Evolutionary conservation across 2,329 filamentous ascomycete species (phyloP).

Genomic region (Aspergillus fructus): DNA sequence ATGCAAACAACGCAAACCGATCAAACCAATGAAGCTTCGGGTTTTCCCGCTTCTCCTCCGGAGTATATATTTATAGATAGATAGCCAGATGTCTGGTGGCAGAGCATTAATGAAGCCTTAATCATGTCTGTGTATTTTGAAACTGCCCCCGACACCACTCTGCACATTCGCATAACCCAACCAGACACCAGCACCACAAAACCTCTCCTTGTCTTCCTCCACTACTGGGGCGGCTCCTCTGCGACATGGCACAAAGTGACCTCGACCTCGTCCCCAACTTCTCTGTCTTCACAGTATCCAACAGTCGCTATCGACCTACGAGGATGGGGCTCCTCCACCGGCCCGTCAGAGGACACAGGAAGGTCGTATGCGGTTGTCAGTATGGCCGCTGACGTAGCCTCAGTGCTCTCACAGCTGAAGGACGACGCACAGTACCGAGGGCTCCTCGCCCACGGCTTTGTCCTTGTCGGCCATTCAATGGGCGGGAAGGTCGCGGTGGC

Average conservation of each 20-base stretch:
- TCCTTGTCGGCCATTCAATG: slow-evolving; percentile 43
- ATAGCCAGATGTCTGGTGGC: too few species aligned
- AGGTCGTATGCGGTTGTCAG: slow-evolving; percentile 25
- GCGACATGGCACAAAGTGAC: slow-evolving; percentile 32
- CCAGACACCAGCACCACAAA: background rate
- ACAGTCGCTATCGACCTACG: slow-evolving; percentile 35
- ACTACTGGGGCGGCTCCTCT: slow-evolving; percentile 42
- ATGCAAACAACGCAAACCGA: background rate
- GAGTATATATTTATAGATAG: too few species aligned
- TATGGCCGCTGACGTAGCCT: slow-evolving; percentile 22
- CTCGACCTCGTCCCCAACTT: slow-evolving; percentile 16
- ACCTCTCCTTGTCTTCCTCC: slow-evolving; percentile 34
- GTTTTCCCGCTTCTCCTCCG: background rate
- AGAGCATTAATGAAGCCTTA: background rate
- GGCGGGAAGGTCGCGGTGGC: slow-evolving; percentile 40
- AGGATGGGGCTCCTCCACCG: background rate
- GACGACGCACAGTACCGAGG: slow-evolving; percentile 20
- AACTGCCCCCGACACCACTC: slow-evolving; percentile 3
- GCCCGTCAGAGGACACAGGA: background rate
- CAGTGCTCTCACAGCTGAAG: slow-evolving; percentile 10
- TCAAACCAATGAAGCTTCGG: background rate
- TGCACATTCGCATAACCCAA: slow-evolving; percentile 13
- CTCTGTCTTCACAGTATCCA: slow-evolving; percentile 18
- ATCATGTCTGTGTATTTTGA: background rate
- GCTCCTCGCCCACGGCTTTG: slow-evolving; percentile 25